phyloP scores from a whole-genome alignment of 1,139 yeast genomes.

The Spathaspora jeffriesii region DNA sequence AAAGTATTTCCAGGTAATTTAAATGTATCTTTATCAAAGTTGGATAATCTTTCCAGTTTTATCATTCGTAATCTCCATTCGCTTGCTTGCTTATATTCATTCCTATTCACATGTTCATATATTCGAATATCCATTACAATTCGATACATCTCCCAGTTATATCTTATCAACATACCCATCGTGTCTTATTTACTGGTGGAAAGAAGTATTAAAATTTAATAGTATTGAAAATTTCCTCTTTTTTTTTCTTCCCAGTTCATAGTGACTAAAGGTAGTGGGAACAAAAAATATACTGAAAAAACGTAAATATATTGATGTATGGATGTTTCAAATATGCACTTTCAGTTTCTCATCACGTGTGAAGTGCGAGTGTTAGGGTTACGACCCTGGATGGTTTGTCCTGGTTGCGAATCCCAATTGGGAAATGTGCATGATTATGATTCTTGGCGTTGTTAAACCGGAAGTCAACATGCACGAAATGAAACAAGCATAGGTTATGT shows the following conservation, averaged over 20 bases:
- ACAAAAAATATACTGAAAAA: constrained; percentile 1
- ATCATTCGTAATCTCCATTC: no score
- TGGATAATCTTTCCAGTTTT: no score
- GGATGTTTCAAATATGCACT: constrained; percentile 3
- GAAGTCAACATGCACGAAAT: no score
- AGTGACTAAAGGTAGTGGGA: not conserved
- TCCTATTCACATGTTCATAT: not conserved
- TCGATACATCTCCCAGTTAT: not conserved
- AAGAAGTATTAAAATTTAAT: constrained; percentile 4
- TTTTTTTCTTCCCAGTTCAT: constrained; percentile 1
- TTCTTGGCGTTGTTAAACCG: no score
- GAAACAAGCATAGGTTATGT: no score
- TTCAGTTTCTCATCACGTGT: constrained; percentile 4
- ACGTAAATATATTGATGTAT: constrained; percentile 1
- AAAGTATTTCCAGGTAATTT: not conserved
- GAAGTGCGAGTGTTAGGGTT: constrained; percentile 4
- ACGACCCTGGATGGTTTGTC: constrained; percentile 6
- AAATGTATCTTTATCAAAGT: no score
- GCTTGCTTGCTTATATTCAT: no score
- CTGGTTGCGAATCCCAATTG: constrained; percentile 7
- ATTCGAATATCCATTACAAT: not conserved
- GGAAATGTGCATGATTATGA: not conserved
- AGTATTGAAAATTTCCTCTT: constrained; percentile 3
- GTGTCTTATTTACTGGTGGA: constrained; percentile 21
- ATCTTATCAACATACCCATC: constrained; percentile 23